These are phyloP conservation scores for Cupressus sempervirens DNA, from an alignment of 75 land plant genomes.

Conservation along the genomic window DNA sequence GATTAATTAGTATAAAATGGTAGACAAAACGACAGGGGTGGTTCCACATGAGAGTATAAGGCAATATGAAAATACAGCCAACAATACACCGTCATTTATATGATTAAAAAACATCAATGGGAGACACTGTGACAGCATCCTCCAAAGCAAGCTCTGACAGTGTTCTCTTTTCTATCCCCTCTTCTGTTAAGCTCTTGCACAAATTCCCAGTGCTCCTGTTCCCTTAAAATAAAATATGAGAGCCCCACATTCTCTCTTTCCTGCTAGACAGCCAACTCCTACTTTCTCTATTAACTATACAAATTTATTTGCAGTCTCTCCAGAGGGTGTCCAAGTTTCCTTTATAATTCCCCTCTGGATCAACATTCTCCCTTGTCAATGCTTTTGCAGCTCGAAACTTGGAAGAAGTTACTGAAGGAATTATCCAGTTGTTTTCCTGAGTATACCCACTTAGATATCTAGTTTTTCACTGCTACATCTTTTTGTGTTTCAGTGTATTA, in stretches of 20 bases:
- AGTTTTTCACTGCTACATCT: too few relatives aligned
- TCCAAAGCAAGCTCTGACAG: background rate
- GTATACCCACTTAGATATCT: background rate
- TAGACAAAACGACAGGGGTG: background rate
- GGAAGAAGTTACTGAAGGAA: background rate
- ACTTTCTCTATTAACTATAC: background rate
- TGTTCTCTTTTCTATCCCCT: background rate
- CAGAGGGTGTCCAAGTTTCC: background rate
- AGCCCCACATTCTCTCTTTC: background rate
- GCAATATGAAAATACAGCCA: background rate
- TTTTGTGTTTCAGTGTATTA: too few relatives aligned
- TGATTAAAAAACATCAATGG: background rate
- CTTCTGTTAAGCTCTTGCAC: background rate
- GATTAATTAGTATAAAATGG: background rate
- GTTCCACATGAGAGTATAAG: background rate
- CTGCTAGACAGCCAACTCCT: background rate
- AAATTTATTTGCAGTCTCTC: background rate
- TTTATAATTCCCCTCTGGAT: background rate
- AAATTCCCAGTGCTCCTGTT: background rate
- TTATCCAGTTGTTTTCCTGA: background rate
- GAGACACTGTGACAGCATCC: conserved; percentile 4
- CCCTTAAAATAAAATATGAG: background rate
- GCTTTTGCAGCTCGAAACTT: background rate
- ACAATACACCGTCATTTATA: background rate
- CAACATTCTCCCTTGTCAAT: background rate